Conservation (phyloP, 2,329 filamentous ascomycete genomes). For the Alternaria triticina region DNA sequence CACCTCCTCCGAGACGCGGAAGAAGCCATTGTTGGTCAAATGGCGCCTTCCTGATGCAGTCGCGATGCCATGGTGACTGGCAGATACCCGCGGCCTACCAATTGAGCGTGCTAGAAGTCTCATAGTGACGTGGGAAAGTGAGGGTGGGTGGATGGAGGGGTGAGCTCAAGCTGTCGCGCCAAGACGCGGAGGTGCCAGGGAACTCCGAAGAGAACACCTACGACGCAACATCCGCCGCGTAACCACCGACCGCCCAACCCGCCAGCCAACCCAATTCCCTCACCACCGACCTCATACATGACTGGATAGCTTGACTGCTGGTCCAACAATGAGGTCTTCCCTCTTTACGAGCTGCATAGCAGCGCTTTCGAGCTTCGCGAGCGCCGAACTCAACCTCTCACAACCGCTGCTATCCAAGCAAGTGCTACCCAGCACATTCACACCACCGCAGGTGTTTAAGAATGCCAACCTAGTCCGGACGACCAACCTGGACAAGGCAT, state of each 20-base stretch:
- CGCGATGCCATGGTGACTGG: not conserved
- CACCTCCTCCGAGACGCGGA: slow-evolving; percentile 83
- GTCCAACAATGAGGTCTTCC: slow-evolving; percentile 49
- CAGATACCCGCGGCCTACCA: slow-evolving; percentile 22
- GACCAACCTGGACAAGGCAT: slow-evolving; percentile 92
- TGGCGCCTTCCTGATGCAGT: slow-evolving; percentile 23
- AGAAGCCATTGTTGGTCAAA: slow-evolving; percentile 57
- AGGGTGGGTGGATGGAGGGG: slow-evolving; percentile 8
- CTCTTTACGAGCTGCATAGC: slow-evolving; percentile 54
- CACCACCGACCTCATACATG: slow-evolving; percentile 35
- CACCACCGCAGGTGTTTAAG: slow-evolving; percentile 88
- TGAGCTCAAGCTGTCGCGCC: slow-evolving; percentile 25
- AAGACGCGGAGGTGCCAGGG: slow-evolving; percentile 28
- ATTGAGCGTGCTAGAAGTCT: slow-evolving; percentile 26
- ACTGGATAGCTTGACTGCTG: slow-evolving; percentile 38
- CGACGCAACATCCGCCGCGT: slow-evolving; percentile 42
- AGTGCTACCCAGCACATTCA: slow-evolving; percentile 66
- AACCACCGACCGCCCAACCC: slow-evolving; percentile 24
- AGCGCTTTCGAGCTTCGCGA: slow-evolving; percentile 66
- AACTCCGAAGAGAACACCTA: slow-evolving; percentile 43
- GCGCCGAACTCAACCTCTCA: slow-evolving; percentile 64
- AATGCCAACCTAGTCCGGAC: slow-evolving; percentile 90
- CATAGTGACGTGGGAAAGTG: slow-evolving; percentile 27
- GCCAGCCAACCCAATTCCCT: slow-evolving; percentile 12
- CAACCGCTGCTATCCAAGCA: slow-evolving; percentile 62